Evolutionary conservation across 495 filamentous ascomycete species (phyloP), one percentile per base, ranked within the genome.

Genomic region (Aspergillus asperescens): DNA sequence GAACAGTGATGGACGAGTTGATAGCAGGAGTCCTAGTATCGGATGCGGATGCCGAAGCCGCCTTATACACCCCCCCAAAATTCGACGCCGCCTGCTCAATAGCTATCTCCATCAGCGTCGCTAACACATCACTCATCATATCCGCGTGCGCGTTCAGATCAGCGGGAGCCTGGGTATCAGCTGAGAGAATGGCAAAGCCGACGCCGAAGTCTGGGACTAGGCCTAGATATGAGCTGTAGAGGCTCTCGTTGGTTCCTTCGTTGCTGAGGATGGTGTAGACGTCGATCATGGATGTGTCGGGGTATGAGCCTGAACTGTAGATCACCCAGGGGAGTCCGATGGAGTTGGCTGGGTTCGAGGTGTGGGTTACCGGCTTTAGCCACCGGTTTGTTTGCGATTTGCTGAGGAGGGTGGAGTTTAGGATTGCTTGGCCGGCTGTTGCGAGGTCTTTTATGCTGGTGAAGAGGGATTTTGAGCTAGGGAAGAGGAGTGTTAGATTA

Each of bases 231-330:
- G 70, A 67, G 57, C 73, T 71, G 59, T 81, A 82, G 0, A 59
- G 50, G 10, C 37, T 9, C 19, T 40, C 37, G 6, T 40, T 40
- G 18, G 20, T 9, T 20, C 56, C 59, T 20, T 58, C 51, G 42
- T 76, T 74, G 25, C 77, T 78, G 34, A 60, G 53, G 34, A 77
- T 71, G 23, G 71, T 78, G 64, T 80, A 81, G 25, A 78, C 59
- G 25, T 81, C 77, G 12, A 77, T 57, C 16, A 77, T 60, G 9
- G 63, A 64, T n/a, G 56, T 61, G 8, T 61, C 50, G 4, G 63
- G 62, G 41, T 63, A 66, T 12, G 52, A 37, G 7, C 57, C 50
- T 15, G 39, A 52, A 16, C 61, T 60, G 43, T 63, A 70, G 47
- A 75, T 74, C 20, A 68, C 59, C 66, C 68, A 74, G 2, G 72